Base-by-base conservation (phyloP, 1,284 basidiomycete species). In the Volvariella surrecta region DNA sequence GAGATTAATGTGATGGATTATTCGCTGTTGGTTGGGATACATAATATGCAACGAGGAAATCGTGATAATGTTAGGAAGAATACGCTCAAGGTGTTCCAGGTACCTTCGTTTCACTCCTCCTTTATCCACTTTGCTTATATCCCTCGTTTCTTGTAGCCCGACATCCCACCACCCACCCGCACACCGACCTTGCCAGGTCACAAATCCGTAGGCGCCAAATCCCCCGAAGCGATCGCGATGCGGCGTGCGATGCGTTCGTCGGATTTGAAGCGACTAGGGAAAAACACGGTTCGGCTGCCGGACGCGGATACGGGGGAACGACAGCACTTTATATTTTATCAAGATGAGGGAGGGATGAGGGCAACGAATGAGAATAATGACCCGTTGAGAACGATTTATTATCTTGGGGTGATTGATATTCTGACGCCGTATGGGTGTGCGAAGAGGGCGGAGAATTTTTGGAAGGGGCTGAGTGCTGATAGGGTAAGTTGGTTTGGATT, bases 1-100 rank as follows among this genome's bases (percentile, higher is more conserved):
- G 63, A 66, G 48, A 73, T 97, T 22, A 68, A 79, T 42, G 95
- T 98, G 45, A 98, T 98, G 94, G 95, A 99, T 63, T 99, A 99
- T 61, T 90, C 87, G 52, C 67, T 99, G 21, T 74, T 99, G 18
- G 85, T 98, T 7, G 96, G 95, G 1, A 88, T 97, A 45, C 95
- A 99, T 66, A 90, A 88, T 56, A 83, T 96, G 77, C 74, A 74
- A 50, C 68, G 92, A 22, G 95, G 94, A 3, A 98, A 98, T 63
- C 71, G 78, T 51, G 93, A 98, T 55, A 92, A 94, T 52, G 70
- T 98, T 32, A 76, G 94, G 50, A 80, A 85, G 52, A 93, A 88
- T 55, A 92, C 89, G 39, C 72, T 98, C 37, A 88, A 86, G 52
- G 89, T 98, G 32, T 95, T 97, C 63, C 89, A 90, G 63, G 90